Percentiles rank a stretch among this genome's conserved stretches.
phyloP scores from a whole-genome alignment of 148 eudicot genomes.

The Cornus controversa region DNA sequence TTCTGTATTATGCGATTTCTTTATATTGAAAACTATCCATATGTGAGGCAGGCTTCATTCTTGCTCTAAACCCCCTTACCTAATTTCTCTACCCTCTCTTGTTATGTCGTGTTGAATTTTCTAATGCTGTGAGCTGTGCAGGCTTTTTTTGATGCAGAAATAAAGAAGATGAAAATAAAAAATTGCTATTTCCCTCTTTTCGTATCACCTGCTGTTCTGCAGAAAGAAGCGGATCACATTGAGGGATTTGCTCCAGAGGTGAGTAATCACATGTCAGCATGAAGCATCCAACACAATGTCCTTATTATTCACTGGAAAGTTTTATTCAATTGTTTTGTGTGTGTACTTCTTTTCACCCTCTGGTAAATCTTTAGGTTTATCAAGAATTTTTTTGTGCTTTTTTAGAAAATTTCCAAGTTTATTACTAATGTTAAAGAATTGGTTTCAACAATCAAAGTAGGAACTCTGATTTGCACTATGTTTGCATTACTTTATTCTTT shows the following conservation, averaged over 20 bases:
- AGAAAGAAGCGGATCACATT: slow-evolving; percentile 92
- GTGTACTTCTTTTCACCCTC: neutral
- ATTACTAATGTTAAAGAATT: neutral
- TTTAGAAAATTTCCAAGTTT: neutral
- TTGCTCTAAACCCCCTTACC: neutral
- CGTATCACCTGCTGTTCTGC: slow-evolving; percentile 76
- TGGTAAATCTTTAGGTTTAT: no score
- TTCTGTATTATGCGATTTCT: neutral
- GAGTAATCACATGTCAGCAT: neutral
- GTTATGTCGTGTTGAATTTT: neutral
- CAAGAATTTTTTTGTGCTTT: no score
- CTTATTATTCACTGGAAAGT: no score
- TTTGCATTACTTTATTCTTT: neutral
- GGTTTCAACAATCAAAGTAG: neutral
- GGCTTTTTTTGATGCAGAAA: slow-evolving; percentile 88
- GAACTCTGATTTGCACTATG: neutral
- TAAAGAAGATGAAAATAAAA: slow-evolving; percentile 85
- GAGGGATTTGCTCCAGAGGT: slow-evolving; percentile 99
- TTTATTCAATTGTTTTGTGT: no score
- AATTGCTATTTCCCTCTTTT: slow-evolving; percentile 94
- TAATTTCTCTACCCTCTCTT: neutral
- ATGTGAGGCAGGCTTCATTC: neutral
- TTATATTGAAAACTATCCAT: neutral
- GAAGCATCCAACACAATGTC: neutral
- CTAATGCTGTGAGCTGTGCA: slow-evolving; percentile 25